Base-by-base conservation (phyloP, 2,329 filamentous ascomycete genomes). In the Aspergillus fructus region DNA sequence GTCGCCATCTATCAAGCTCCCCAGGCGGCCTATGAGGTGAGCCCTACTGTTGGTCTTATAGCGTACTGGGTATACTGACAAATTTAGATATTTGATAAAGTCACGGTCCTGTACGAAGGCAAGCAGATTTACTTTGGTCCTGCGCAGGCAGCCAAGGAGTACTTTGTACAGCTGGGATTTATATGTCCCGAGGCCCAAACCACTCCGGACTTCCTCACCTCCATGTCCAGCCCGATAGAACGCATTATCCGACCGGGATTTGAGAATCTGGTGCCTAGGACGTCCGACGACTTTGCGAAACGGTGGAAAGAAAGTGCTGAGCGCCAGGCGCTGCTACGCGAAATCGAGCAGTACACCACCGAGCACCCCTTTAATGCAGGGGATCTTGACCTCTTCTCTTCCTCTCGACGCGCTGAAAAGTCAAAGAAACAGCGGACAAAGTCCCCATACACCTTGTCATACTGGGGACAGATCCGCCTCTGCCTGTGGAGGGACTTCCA, bases 201-300 rank as follows among this genome's bases (percentile, higher is more conserved):
- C 1, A 55, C 59, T 1, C 49, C 53, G 1, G 59, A 61, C 37
- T 61, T 61, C 12, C 24, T 61, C 37, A 59, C 59, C 7, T 61
- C 59, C 1, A 56, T 61, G 48, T 89, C 87, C 0, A 88, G 86
- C 62, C 82, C 85, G 0, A 65, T 71, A 0, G 86, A 89, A 69
- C 78, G 87, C 37, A 71, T 76, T 19, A 71, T 83, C 0, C 76
- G 77, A 4, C 62, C 76, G 1, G 88, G 87, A 0, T 86, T 81
- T 17, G 61, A 62, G 39, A 39, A 55, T 56, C 76, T 74, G 48
- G 83, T 87, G 0, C 89, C 89, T 1, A 79, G 85, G 3, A 89
- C 87, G 0, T 77, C 88, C 0, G 86, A 89, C 27, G 88, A 91
- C 2, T 90, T 91, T 63, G 87, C 41, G 13, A 33, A 46, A 17